Conservation (phyloP, 768 basidiomycete genomes). For the Tylopilus felleus region DNA sequence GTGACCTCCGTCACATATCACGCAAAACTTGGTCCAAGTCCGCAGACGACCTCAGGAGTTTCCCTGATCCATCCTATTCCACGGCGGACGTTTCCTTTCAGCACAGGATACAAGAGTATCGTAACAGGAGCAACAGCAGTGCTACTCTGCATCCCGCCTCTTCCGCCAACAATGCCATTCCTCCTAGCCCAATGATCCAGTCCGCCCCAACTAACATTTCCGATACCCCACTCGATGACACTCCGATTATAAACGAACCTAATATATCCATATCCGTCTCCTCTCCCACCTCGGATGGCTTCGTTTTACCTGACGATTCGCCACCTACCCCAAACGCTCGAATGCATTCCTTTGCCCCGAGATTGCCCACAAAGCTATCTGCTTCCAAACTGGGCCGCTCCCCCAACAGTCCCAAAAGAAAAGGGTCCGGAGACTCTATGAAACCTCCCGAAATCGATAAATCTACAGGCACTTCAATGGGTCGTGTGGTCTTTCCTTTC, state of each 20-base stretch:
- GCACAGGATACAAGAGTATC: conserved; percentile 62
- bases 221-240: conserved; percentile 21
- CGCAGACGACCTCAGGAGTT: conserved; percentile 70
- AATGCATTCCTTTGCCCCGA: conserved; percentile 69
- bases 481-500: conserved; percentile 32
- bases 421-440: conserved; percentile 41
- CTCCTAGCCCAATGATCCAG: conserved; percentile 34
- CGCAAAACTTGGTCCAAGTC: conserved; percentile 77
- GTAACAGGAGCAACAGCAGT: conserved; percentile 55
- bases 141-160: conserved; percentile 46
- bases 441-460: conserved; percentile 33
- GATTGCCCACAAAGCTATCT: conserved; percentile 65
- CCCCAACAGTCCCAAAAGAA: conserved; percentile 55
- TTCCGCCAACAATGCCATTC: conserved; percentile 23
- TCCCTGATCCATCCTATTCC: conserved; percentile 35
- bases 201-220: conserved; percentile 22
- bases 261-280: conserved; percentile 50
- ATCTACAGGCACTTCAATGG: conserved; percentile 1
- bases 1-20: conserved; percentile 68
- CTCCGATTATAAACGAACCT: conserved; percentile 20
- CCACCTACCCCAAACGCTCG: conserved; percentile 53
- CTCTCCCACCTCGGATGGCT: conserved; percentile 38
- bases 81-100: conserved; percentile 52
- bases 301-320: conserved; percentile 29
- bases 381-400: conserved; percentile 45